Evolutionary conservation across 1,139 yeast genomes (phyloP), one percentile per base, ranked within the genome.

Genomic region (Pichia kudriavzevii): DNA sequence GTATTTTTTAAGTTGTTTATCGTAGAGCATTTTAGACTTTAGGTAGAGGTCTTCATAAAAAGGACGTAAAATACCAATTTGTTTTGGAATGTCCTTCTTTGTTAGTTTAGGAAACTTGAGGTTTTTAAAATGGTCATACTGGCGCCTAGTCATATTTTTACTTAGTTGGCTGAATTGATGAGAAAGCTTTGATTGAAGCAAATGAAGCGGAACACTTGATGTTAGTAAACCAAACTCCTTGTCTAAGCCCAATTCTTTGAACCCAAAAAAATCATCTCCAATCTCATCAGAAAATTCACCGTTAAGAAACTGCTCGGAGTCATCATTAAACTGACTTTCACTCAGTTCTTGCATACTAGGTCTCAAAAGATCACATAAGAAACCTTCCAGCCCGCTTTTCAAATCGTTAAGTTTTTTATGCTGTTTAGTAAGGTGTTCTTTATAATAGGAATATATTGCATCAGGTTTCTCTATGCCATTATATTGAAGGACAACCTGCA

Each of bases 261-360:
- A 93, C 0, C 99, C 99, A 63, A 93, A 93, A 67, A 88, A 91
- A 60, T 93, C 99, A 47, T 82, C 94, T 11, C 98, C 98, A 33
- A 91, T 64, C 44, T 87, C 95, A 50, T 75, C 81, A 1, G 95
- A 80, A 55, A 91, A 93, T 50, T 87, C 96, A 40, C 99, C 99
- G 15, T 93, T 83, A 48, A 88, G 64, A 52, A 88, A 91, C 55
- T 88, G 95, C 44, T 91, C 97, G 54, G 94, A 82, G 50, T 87
- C 84, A 52, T 91, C 98, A 28, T 67, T 77, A 57, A 91, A 91
- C 47, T 79, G 81, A 39, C 73, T 69, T 52, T 88, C 97, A 38
- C 72, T 79, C 39, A 75, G 61, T 43, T 82, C 91, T 39, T 69
- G 70, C 38, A 84, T 67, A 2, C 91, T 79, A 1, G 98, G 98